phyloP scores from a whole-genome alignment of 352 stramenopile genomes.

The Phytophthora rubi region DNA sequence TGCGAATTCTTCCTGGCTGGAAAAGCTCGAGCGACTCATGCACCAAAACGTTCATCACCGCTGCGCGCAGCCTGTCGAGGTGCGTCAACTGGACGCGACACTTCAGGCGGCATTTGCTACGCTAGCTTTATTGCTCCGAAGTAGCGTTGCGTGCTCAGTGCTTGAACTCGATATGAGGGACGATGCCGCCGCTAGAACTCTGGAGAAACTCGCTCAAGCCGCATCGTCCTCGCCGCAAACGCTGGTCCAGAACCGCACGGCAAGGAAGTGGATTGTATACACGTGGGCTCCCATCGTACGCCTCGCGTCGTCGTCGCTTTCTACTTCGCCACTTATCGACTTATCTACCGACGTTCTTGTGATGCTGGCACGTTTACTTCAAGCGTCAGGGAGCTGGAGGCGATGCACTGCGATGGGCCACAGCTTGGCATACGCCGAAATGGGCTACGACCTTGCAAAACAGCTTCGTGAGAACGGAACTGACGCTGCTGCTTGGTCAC shows the following conservation, averaged over 20 bases:
- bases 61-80: conserved; percentile 44
- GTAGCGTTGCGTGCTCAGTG: conserved; percentile 11
- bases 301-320: conserved; percentile 2
- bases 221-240: conserved; percentile 29
- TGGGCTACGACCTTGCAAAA: conserved; percentile 53
- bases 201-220: conserved; percentile 38
- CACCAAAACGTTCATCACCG: conserved; percentile 65
- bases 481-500: conserved; percentile 16
- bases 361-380: conserved; percentile 52
- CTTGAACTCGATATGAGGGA: conserved; percentile 17
- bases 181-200: conserved; percentile 24
- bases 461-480: conserved; percentile 21
- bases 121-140: conserved; percentile 28
- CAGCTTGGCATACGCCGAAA: conserved; percentile 46
- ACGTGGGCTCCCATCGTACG: conserved; percentile 33
- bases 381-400: conserved; percentile 45
- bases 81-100: conserved; percentile 38
- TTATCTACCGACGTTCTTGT: conserved; percentile 50
- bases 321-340: conserved; percentile 20
- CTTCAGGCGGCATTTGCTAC: conserved; percentile 31
- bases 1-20: conserved; percentile 36
- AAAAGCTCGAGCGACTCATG: conserved; percentile 53
- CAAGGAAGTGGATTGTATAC: conserved; percentile 46
- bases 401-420: conserved; percentile 55
- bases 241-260: conserved; percentile 39